A percentile compares a stretch with the other conserved stretches of the same genome.
phyloP scores from a whole-genome alignment of 2,329 filamentous ascomycete genomes.

The Fusarium sp. region DNA sequence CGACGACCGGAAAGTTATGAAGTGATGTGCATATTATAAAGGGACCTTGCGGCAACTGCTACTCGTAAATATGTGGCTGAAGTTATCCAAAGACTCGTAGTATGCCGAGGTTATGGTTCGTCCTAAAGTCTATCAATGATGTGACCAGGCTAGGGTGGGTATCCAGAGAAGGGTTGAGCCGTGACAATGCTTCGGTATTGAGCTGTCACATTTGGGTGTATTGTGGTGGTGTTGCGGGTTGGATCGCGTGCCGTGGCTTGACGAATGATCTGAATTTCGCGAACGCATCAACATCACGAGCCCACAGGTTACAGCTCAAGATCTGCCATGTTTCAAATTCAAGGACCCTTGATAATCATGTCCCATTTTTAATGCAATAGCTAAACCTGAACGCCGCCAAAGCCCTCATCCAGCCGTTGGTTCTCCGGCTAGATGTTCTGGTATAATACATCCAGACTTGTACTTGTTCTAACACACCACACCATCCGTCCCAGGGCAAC shows the following conservation, averaged over 20 bases:
- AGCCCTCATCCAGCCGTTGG: slow-evolving; percentile 44
- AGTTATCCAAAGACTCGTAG: not conserved
- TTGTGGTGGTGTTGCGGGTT: not conserved
- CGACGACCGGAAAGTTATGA: not conserved
- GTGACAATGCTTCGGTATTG: not conserved
- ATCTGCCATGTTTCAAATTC: slow-evolving; percentile 19
- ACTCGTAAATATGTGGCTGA: not conserved
- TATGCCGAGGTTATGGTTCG: not conserved
- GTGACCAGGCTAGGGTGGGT: not conserved
- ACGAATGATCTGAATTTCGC: not conserved
- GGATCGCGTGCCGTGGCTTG: not conserved
- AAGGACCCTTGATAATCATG: slow-evolving; percentile 37
- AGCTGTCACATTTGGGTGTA: not conserved
- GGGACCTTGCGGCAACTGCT: not conserved
- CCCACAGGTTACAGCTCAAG: slow-evolving; percentile 1
- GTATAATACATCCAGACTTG: slow-evolving; percentile 52
- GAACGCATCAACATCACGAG: not conserved
- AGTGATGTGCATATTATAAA: not conserved
- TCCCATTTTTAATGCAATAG: slow-evolving; percentile 45
- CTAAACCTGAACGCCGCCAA: slow-evolving; percentile 53
- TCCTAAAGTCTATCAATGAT: not conserved
- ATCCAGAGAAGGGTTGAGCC: not conserved
- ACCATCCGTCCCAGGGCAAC: not conserved
- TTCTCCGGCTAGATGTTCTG: slow-evolving; percentile 44
- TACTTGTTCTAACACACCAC: slow-evolving; percentile 38